A percentile compares a stretch with the other conserved stretches of the same genome.
Conservation (phyloP, 345 rosid species). For the Atalantia buxifolia region DNA sequence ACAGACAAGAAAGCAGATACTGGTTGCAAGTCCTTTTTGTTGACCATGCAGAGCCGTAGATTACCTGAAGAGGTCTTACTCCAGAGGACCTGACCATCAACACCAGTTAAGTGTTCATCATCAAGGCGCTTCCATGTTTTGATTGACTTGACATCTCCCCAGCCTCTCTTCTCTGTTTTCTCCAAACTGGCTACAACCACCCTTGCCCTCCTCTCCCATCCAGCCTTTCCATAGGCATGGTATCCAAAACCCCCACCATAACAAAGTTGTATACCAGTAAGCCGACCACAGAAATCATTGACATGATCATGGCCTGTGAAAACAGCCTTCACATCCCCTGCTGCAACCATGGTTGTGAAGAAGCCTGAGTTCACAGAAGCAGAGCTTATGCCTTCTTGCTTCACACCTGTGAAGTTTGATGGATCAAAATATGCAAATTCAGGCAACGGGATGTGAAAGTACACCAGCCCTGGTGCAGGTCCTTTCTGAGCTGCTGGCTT, state of each 20-base stretch:
- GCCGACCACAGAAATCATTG: slow-evolving; percentile 78
- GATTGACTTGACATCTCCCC: slow-evolving; percentile 80
- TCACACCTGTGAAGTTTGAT: slow-evolving; percentile 65
- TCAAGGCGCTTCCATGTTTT: slow-evolving; percentile 94
- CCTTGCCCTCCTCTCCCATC: slow-evolving; percentile 86
- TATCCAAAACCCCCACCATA: slow-evolving; percentile 95
- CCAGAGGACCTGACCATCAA: slow-evolving; percentile 75
- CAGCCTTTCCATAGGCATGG: slow-evolving; percentile 93
- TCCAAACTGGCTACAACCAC: slow-evolving; percentile 69
- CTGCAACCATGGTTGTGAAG: slow-evolving; percentile 69
- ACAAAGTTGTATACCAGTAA: slow-evolving; percentile 73
- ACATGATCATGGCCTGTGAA: slow-evolving; percentile 88
- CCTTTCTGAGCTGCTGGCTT: slow-evolving; percentile 54
- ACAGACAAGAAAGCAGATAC: neutral
- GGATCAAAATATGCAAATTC: slow-evolving; percentile 57
- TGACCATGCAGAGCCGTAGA: neutral
- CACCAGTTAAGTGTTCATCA: slow-evolving; percentile 54
- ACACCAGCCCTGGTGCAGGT: slow-evolving; percentile 83
- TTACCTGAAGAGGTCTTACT: slow-evolving; percentile 54
- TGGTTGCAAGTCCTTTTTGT: neutral
- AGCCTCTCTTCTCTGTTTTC: slow-evolving; percentile 44
- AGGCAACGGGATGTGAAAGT: slow-evolving; percentile 89
- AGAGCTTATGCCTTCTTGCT: slow-evolving; percentile 66
- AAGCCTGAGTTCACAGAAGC: slow-evolving; percentile 84
- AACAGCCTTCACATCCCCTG: slow-evolving; percentile 85